Evolutionary conservation across 169 alveolate species (phyloP), one percentile per base, ranked within the genome.

Genomic region (Cryptosporidium xiaoi): DNA sequence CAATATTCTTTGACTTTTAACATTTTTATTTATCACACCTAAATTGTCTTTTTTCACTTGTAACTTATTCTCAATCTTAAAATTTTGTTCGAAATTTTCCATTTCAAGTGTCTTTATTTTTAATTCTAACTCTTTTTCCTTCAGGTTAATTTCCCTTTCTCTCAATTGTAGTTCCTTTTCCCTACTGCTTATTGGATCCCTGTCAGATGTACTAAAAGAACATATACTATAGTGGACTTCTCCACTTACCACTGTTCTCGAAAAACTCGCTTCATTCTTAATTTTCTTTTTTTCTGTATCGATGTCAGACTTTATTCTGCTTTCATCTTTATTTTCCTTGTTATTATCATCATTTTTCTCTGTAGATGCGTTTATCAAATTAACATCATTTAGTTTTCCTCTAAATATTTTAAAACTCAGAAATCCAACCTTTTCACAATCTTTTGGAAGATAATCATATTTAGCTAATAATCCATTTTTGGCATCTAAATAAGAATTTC

Each of bases 101-200:
- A 55, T 16, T 31, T 46, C 40, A 31, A 69, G 31, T 27, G 67
- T 36, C 36, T 20, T 69, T 46, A 69, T 77, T 16, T 77, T 24
- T 6, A 77, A 46, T 36, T 77, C 71, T 7, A 77, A 18, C 34
- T 77, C 71, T 44, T 60, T 77, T 48, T 77, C 87, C 64, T 27
- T 77, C 18, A 60, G 10, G 36, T 40, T 18, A 58, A 77, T 77
- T 20, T 77, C 87, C 27, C 60, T 77, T 18, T 77, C 87, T 24
- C 50, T 58, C n/a, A 56, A 40, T 46, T 77, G 33, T 8, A 77
- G 64, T n/a, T 77, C 87, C 44, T 40, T 60, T 40, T 77, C 87
- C 34, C 56, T 69, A 0, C 12, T 29, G 15, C 18, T 55, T 6
- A 13, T 2, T 20, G 29, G 82, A 46, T 15, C 16, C 12, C 18